phyloP scores from a whole-genome alignment of 78 protist genomes.

The Cyanophora paradoxa region DNA sequence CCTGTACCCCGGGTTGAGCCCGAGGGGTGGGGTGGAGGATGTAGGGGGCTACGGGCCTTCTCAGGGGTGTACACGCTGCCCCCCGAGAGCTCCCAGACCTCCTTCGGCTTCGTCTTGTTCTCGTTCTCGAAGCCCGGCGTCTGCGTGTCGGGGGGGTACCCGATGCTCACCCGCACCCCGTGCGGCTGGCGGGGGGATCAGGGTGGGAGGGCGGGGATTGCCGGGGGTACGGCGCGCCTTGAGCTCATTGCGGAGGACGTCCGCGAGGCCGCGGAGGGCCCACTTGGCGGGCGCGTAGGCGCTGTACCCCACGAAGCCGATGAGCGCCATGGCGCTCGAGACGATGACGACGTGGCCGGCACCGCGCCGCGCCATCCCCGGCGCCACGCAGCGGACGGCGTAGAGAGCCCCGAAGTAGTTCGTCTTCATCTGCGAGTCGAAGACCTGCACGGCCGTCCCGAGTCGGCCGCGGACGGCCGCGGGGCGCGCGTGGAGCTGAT shows the following conservation, averaged over 20 bases:
- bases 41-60: no score
- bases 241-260: conserved; percentile 33
- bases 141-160: conserved; percentile 48
- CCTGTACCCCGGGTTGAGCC: neutral
- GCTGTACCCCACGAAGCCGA: conserved; percentile 14
- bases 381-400: conserved; percentile 22
- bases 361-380: conserved; percentile 19
- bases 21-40: no score
- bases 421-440: conserved; percentile 24
- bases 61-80: neutral
- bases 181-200: neutral
- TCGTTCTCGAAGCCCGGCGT: conserved; percentile 52
- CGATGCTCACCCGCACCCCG: conserved; percentile 18
- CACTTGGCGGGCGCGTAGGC: conserved; percentile 41
- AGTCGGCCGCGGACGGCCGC: no score
- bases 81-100: neutral
- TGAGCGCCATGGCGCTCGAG: conserved; percentile 7
- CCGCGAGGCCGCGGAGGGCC: conserved; percentile 51
- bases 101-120: conserved; percentile 38
- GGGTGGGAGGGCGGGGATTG: neutral
- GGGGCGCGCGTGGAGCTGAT: no score
- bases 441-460: no score
- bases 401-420: conserved; percentile 44
- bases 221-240: neutral
- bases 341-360: conserved; percentile 8